phyloP scores from a whole-genome alignment of 2,329 filamentous ascomycete genomes.

The Claviceps citrina region DNA sequence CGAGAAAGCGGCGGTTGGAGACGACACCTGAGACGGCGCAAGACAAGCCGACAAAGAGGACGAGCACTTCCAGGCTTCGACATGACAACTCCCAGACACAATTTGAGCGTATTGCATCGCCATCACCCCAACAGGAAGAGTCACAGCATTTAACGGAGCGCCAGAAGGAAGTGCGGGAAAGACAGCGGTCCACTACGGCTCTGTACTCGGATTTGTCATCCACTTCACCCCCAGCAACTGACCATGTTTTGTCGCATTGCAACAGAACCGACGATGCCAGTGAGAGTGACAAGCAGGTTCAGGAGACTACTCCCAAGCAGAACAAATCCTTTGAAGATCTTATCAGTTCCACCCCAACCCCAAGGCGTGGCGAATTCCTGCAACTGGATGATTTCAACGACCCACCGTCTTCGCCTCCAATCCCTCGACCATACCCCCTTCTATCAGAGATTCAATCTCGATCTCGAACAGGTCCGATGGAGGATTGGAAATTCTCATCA shows the following conservation, averaged over 20 bases:
- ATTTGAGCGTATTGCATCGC: slow-evolving; percentile 54
- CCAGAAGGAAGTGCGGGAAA: slow-evolving; percentile 62
- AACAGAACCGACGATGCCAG: slow-evolving; percentile 6
- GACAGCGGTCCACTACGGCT: slow-evolving; percentile 49
- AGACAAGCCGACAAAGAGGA: slow-evolving; percentile 14
- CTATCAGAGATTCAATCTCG: slow-evolving; percentile 36
- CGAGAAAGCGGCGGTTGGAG: slow-evolving; percentile 16
- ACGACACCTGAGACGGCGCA: slow-evolving; percentile 13
- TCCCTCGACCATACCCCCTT: slow-evolving; percentile 36
- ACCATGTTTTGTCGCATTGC: slow-evolving; percentile 9
- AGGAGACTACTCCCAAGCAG: slow-evolving; percentile 31
- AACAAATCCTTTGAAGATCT: slow-evolving; percentile 32
- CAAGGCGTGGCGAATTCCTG: slow-evolving; percentile 37
- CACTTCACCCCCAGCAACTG: slow-evolving; percentile 21
- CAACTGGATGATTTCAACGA: slow-evolving; percentile 35
- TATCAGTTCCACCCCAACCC: slow-evolving; percentile 45
- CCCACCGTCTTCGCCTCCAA: slow-evolving; percentile 43
- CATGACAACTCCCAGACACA: slow-evolving; percentile 75
- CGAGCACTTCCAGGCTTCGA: slow-evolving; percentile 38
- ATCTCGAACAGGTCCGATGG: slow-evolving; percentile 21
- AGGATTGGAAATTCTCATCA: slow-evolving; percentile 41
- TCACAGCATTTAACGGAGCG: slow-evolving; percentile 65
- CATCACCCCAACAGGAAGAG: slow-evolving; percentile 35
- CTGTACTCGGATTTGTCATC: slow-evolving; percentile 56
- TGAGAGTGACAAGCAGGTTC: slow-evolving; percentile 12